Conservation (phyloP, 257 asterid species). For the Nicotiana obtusifolia region DNA sequence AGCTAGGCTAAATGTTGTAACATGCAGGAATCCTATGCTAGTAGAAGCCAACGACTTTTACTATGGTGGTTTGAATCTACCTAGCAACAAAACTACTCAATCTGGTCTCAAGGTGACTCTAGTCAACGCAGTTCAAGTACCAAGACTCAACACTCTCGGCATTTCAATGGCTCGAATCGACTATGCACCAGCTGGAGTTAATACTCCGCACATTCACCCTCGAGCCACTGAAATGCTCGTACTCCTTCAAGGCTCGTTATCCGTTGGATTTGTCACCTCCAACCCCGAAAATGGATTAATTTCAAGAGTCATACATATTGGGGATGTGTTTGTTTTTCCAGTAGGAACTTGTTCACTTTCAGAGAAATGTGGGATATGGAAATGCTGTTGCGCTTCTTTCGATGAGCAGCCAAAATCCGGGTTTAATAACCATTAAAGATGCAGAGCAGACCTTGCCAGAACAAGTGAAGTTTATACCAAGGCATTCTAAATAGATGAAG, state of each 20-base stretch:
- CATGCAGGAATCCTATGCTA: slow-evolving; percentile 15
- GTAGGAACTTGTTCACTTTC: background rate
- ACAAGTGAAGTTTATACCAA: background rate
- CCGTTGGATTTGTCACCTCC: background rate
- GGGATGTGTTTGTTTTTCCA: background rate
- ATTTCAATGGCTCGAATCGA: slow-evolving; percentile 20
- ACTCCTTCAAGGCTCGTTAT: background rate
- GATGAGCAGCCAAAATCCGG: background rate
- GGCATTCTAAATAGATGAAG: background rate
- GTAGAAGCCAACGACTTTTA: slow-evolving; percentile 20
- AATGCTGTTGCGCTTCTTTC: background rate
- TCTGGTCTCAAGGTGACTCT: background rate
- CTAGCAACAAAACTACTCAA: slow-evolving; percentile 26
- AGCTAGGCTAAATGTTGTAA: slow-evolving; percentile 15
- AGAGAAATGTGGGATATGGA: background rate
- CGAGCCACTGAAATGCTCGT: background rate
- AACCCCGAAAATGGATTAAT: background rate
- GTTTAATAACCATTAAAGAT: background rate
- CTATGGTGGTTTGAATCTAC: slow-evolving; percentile 28
- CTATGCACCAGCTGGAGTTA: background rate
- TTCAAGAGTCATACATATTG: background rate
- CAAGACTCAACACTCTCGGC: slow-evolving; percentile 23
- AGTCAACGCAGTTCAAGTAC: background rate
- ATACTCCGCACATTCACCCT: background rate
- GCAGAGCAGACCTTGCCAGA: background rate